Percentiles rank a stretch among this genome's conserved stretches.
Evolutionary conservation across 768 basidiomycete species (phyloP).

Genomic region (Kondoa subrosea): DNA sequence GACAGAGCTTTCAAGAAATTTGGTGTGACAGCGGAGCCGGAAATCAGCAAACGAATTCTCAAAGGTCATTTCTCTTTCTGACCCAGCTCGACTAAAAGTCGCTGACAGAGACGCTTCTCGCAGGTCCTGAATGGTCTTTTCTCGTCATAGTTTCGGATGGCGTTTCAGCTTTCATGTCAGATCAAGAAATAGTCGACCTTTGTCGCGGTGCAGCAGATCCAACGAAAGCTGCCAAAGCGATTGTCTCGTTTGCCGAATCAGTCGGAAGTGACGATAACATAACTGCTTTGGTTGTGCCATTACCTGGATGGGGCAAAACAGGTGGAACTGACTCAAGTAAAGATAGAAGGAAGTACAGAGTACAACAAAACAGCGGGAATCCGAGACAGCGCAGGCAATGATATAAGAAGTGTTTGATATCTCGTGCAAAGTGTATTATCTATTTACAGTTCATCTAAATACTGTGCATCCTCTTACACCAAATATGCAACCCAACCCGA

Average conservation of each 20-base stretch:
- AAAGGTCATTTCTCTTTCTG: not conserved
- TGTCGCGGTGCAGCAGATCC: slow-evolving; percentile 53
- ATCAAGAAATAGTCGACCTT: slow-evolving; percentile 86
- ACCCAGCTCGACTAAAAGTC: not conserved
- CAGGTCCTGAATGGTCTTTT: slow-evolving; percentile 71
- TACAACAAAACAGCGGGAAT: slow-evolving; percentile 27
- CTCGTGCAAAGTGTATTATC: too few relatives aligned
- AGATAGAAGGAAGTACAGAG: slow-evolving; percentile 64
- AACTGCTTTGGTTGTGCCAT: slow-evolving; percentile 74
- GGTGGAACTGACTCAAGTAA: slow-evolving; percentile 64
- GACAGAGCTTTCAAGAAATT: slow-evolving; percentile 23
- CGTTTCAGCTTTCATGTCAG: slow-evolving; percentile 72
- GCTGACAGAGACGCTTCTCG: not conserved
- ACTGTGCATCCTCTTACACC: too few relatives aligned
- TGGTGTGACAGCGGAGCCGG: slow-evolving; percentile 27
- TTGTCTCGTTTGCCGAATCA: slow-evolving; percentile 73
- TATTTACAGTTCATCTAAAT: too few relatives aligned
- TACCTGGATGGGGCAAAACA: slow-evolving; percentile 77
- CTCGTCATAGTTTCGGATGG: slow-evolving; percentile 85
- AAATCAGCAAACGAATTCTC: slow-evolving; percentile 6
- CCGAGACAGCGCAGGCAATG: not conserved
- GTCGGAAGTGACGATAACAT: slow-evolving; percentile 62
- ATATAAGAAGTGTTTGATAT: too few relatives aligned
- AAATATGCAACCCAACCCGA: too few relatives aligned
- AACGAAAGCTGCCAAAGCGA: slow-evolving; percentile 59